A percentile compares a stretch with the other conserved stretches of the same genome.
phyloP scores from a whole-genome alignment of 176 grass and related monocot genomes.

The Aegilops umbellulata region DNA sequence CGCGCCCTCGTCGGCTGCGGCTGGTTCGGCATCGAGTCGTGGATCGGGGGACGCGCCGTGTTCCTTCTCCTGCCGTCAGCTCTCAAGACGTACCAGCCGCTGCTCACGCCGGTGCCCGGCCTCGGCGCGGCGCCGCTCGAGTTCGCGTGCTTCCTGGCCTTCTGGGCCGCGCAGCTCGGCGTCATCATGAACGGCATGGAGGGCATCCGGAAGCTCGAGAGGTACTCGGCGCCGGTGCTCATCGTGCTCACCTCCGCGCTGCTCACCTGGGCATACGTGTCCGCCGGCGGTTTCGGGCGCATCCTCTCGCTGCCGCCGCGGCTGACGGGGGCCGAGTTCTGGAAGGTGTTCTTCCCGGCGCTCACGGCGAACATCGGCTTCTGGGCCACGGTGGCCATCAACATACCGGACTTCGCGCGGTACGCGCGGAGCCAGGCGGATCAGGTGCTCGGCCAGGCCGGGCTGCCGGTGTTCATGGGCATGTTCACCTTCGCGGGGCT shows the following conservation, averaged over 20 bases:
- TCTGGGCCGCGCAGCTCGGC: constrained; percentile 76
- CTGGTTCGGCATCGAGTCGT: constrained; percentile 94
- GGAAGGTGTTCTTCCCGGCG: constrained; percentile 83
- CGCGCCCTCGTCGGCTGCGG: constrained; percentile 84
- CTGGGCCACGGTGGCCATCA: constrained; percentile 92
- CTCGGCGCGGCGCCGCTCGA: constrained; percentile 65
- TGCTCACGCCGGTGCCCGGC: constrained; percentile 48
- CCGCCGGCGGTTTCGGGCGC: constrained; percentile 69
- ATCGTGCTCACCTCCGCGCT: constrained; percentile 70
- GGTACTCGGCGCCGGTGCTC: constrained; percentile 68
- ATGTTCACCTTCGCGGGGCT: constrained; percentile 85
- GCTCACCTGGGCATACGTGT: constrained; percentile 73
- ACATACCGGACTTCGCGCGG: constrained; percentile 90
- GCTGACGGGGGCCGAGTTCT: constrained; percentile 58
- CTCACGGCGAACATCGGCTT: constrained; percentile 96
- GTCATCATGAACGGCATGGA: constrained; percentile 77
- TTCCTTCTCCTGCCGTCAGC: constrained; percentile 65
- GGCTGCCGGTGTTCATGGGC: constrained; percentile 91
- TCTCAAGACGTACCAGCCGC: constrained; percentile 46
- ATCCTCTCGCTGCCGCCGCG: constrained; percentile 70
- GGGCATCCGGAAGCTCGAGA: constrained; percentile 87
- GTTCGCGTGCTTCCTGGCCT: constrained; percentile 78
- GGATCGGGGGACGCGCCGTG: constrained; percentile 79
- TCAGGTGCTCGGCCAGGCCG: constrained; percentile 80
- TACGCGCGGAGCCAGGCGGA: constrained; percentile 82